A percentile compares a stretch with the other conserved stretches of the same genome.
Evolutionary conservation across 2,329 filamentous ascomycete genomes (phyloP).

Genomic region (Colletotrichum sublineola): DNA sequence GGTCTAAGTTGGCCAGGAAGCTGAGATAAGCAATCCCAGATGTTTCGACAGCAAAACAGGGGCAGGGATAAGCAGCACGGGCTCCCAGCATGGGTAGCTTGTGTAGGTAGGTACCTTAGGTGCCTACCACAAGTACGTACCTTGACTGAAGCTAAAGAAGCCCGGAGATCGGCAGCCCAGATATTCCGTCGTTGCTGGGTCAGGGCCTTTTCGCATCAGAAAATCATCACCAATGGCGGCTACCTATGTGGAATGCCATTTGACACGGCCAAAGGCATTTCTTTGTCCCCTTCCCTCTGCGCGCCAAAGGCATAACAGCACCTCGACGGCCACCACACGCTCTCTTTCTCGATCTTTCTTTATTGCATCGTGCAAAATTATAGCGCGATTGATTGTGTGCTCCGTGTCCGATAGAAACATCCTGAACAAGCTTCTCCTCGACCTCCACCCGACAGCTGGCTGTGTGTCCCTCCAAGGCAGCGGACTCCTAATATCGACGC

Average conservation of each 20-base stretch:
- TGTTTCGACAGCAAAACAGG: not conserved
- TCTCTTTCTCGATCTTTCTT: not conserved
- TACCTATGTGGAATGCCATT: not conserved
- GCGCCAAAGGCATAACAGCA: slow-evolving; percentile 35
- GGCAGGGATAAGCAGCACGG: not conserved
- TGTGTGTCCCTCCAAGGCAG: slow-evolving; percentile 14
- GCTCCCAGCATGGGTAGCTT: not conserved
- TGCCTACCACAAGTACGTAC: too few relatives aligned
- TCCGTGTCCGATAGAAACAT: slow-evolving; percentile 5
- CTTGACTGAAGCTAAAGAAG: too few relatives aligned
- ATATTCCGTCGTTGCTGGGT: slow-evolving; percentile 38
- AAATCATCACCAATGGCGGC: slow-evolving; percentile 31
- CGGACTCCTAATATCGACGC: slow-evolving; percentile 48
- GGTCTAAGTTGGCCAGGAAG: not conserved
- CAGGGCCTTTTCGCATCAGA: slow-evolving; percentile 36
- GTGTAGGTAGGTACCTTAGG: too few relatives aligned
- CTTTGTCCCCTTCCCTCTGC: slow-evolving; percentile 1
- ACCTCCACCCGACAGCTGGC: slow-evolving; percentile 9
- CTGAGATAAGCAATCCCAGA: not conserved
- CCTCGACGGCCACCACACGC: slow-evolving; percentile 21
- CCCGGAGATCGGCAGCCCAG: not conserved
- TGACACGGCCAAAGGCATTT: slow-evolving; percentile 21
- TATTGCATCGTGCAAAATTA: not conserved
- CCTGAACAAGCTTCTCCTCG: slow-evolving; percentile 13
- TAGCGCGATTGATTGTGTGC: not conserved